Conservation (phyloP, 169 alveolate species). For the Babesia divergens region DNA sequence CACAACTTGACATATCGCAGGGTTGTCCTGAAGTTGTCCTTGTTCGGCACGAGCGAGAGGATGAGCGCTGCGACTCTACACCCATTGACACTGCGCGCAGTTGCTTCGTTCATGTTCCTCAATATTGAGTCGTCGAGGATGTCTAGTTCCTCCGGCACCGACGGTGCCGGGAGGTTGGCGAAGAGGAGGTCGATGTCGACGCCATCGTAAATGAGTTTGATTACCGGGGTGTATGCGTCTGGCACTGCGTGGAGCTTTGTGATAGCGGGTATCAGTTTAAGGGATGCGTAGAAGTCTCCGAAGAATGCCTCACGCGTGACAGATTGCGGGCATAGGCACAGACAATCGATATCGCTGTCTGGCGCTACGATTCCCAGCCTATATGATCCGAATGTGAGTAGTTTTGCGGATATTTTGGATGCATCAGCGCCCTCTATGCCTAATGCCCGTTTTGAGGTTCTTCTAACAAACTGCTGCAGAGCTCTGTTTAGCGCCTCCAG, state of each 20-base stretch:
- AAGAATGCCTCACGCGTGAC: conserved; percentile 91
- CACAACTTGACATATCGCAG: conserved; percentile 94
- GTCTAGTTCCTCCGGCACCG: conserved; percentile 77
- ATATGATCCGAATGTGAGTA: conserved; percentile 94
- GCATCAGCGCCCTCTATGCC: conserved; percentile 88
- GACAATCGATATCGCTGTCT: conserved; percentile 96
- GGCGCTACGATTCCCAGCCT: conserved; percentile 96
- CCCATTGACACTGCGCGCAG: conserved; percentile 90
- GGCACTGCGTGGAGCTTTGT: conserved; percentile 91
- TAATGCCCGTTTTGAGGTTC: conserved; percentile 52
- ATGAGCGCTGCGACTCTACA: conserved; percentile 93
- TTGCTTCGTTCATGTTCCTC: conserved; percentile 83
- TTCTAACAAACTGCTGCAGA: conserved; percentile 85
- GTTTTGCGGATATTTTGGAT: conserved; percentile 85
- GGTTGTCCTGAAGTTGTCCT: conserved; percentile 88
- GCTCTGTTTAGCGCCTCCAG: conserved; percentile 84
- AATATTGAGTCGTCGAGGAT: conserved; percentile 81
- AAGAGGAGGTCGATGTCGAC: conserved; percentile 95
- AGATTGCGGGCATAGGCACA: conserved; percentile 96
- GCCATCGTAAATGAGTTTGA: conserved; percentile 88
- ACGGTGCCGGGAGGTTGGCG: conserved; percentile 87
- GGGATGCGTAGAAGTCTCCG: conserved; percentile 84
- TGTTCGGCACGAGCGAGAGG: conserved; percentile 89
- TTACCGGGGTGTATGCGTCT: conserved; percentile 96
- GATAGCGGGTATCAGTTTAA: conserved; percentile 87